Conservation (phyloP, 257 asterid genomes). For the Solanum etuberosum region DNA sequence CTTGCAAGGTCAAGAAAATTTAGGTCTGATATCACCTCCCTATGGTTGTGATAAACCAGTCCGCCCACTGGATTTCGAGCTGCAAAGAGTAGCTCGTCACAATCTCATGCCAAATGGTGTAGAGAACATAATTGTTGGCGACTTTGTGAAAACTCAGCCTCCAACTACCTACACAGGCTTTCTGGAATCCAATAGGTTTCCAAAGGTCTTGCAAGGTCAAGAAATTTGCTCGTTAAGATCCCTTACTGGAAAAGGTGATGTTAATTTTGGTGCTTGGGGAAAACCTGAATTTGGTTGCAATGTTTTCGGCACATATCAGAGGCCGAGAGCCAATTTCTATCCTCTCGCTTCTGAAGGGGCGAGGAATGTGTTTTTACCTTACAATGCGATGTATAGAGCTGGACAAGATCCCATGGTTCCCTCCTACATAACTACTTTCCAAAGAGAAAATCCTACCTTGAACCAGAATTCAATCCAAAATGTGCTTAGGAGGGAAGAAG, state of each 20-base stretch:
- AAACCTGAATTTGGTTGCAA: conserved; percentile 43
- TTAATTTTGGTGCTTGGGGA: conserved; percentile 43
- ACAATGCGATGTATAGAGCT: conserved; percentile 33
- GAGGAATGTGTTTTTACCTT: conserved; percentile 45
- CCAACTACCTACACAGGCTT: conserved; percentile 66
- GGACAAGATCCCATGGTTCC: conserved; percentile 44
- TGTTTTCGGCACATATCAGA: conserved; percentile 26
- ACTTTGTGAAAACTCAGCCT: conserved; percentile 45
- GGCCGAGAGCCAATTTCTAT: conserved; percentile 44
- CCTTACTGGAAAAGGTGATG: conserved; percentile 48
- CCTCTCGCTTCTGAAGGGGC: conserved; percentile 88
- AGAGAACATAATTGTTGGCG: conserved; percentile 36
- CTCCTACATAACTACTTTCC: conserved; percentile 36
- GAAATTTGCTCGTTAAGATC: conserved; percentile 85
- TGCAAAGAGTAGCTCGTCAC: conserved; percentile 31
- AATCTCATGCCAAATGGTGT: conserved; percentile 33
- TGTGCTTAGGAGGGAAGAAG: conserved; percentile 29
- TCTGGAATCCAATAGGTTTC: conserved; percentile 85
- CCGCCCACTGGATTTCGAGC: conserved; percentile 57
- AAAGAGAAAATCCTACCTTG: conserved; percentile 27
- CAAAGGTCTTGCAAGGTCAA: conserved; percentile 99
- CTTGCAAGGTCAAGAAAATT: conserved; percentile 99
- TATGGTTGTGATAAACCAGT: conserved; percentile 50
- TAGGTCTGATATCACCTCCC: conserved; percentile 54
- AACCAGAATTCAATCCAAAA: conserved; percentile 32